Evolutionary conservation across 768 basidiomycete genomes (phyloP).

Genomic region (Dictyophora rubrovolvata): DNA sequence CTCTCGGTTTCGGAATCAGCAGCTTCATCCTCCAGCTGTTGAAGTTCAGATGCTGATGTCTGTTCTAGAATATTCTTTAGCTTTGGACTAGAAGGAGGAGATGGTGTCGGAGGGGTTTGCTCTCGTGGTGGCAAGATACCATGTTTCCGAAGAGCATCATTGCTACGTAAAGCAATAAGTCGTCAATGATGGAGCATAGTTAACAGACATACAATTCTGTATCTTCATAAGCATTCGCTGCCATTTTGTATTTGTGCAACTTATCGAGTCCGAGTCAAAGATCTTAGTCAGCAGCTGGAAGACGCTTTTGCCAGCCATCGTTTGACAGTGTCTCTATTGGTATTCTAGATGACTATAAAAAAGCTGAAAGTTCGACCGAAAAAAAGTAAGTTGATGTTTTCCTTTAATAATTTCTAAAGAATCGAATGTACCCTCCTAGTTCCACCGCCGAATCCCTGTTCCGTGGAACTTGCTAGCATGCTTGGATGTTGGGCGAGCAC

Average conservation of each 20-base stretch:
- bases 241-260: slow-evolving; percentile 28
- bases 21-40: slow-evolving; percentile 62
- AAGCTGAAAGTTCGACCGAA: slow-evolving; percentile 72
- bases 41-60: slow-evolving; percentile 51
- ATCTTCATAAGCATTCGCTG: slow-evolving; percentile 80
- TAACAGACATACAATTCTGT: slow-evolving; percentile 77
- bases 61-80: slow-evolving; percentile 60
- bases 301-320: too few relatives aligned
- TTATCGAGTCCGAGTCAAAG: too few relatives aligned
- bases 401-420: background rate
- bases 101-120: slow-evolving; percentile 61
- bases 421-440: slow-evolving; percentile 19
- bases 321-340: too few relatives aligned
- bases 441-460: slow-evolving; percentile 44
- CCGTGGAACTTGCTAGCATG: slow-evolving; percentile 63
- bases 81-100: slow-evolving; percentile 68
- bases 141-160: slow-evolving; percentile 86
- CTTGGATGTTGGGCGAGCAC: slow-evolving; percentile 81
- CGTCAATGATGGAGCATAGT: background rate
- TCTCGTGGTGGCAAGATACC: slow-evolving; percentile 79
- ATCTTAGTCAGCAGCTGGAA: too few relatives aligned
- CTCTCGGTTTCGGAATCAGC: slow-evolving; percentile 69
- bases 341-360: slow-evolving; percentile 64
- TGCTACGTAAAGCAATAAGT: slow-evolving; percentile 36
- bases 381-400: slow-evolving; percentile 40